A percentile compares a stretch with the other conserved stretches of the same genome.
Evolutionary conservation across 495 filamentous ascomycete species (phyloP).

Genomic region (Podospora sp.): DNA sequence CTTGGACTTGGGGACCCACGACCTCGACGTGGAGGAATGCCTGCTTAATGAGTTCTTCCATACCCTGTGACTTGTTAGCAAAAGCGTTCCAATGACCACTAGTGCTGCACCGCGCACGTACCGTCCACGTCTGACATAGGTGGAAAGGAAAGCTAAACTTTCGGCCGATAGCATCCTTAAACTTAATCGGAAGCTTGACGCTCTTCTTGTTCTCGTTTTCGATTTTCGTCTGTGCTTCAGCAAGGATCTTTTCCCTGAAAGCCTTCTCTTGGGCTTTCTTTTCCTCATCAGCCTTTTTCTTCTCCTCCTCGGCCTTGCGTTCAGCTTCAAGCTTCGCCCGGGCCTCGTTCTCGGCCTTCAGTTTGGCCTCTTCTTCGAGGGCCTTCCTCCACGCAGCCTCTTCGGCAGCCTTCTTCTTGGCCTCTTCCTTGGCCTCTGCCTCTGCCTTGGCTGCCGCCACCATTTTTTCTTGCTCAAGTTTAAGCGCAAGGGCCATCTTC

Average conservation of each 20-base stretch:
- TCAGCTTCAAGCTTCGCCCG: constrained; percentile 38
- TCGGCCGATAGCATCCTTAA: constrained; percentile 83
- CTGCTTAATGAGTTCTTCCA: constrained; percentile 85
- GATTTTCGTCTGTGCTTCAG: constrained; percentile 52
- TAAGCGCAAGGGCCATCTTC: constrained; percentile 36
- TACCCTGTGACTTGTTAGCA: constrained; percentile 55
- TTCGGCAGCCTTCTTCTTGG: constrained; percentile 37
- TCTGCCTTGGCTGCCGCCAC: constrained; percentile 25
- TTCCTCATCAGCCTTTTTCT: constrained; percentile 46
- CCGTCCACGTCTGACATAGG: constrained; percentile 78
- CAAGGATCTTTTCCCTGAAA: constrained; percentile 38
- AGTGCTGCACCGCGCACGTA: constrained; percentile 44
- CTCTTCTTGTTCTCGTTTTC: constrained; percentile 56
- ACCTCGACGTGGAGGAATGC: constrained; percentile 84
- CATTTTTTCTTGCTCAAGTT: constrained; percentile 28
- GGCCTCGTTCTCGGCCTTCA: constrained; percentile 52
- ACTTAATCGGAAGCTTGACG: constrained; percentile 64
- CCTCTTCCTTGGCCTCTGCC: constrained; percentile 35
- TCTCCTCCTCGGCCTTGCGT: constrained; percentile 27
- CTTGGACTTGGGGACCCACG: constrained; percentile 78
- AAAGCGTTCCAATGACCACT: background rate
- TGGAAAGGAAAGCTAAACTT: constrained; percentile 87
- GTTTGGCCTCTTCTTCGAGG: constrained; percentile 45
- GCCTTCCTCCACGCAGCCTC: constrained; percentile 52
- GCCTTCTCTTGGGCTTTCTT: constrained; percentile 55